Conservation (phyloP, 2,329 filamentous ascomycete genomes). For the Epichloe sibirici region DNA sequence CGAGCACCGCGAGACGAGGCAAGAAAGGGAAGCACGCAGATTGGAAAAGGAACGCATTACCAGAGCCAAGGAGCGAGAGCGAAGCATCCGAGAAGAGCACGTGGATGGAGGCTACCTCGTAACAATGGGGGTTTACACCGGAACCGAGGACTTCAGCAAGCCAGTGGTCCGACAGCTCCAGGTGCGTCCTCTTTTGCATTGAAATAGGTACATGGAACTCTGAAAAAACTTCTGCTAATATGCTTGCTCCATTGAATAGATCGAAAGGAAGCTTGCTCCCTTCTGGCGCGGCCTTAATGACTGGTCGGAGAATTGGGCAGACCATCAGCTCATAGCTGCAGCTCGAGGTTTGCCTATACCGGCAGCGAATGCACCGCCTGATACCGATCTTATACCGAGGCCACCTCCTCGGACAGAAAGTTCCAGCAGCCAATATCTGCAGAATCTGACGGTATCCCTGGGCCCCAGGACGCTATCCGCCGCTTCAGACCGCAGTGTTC, state of each 20-base stretch:
- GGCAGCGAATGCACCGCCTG: constrained; percentile 68
- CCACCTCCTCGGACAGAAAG: constrained; percentile 32
- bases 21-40: constrained; percentile 78
- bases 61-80: constrained; percentile 72
- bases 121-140: constrained; percentile 86
- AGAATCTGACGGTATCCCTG: constrained; percentile 69
- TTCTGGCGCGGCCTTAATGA: constrained; percentile 94
- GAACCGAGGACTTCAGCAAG: constrained; percentile 88
- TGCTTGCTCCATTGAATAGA: constrained; percentile 36
- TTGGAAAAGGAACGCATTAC: constrained; percentile 68
- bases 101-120: constrained; percentile 92
- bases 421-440: constrained; percentile 45
- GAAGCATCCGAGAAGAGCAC: constrained; percentile 81
- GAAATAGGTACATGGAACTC: constrained; percentile 8
- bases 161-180: constrained; percentile 76
- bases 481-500: constrained; percentile 57
- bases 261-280: constrained; percentile 82
- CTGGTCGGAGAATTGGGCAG: constrained; percentile 78
- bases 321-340: constrained; percentile 87
- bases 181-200: constrained; percentile 38
- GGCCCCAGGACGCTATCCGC: constrained; percentile 64
- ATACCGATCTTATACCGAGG: constrained; percentile 46
- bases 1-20: constrained; percentile 72
- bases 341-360: constrained; percentile 77
- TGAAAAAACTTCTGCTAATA: not conserved